These are phyloP conservation scores for Orbilia javanica DNA, from an alignment of 2,329 filamentous ascomycete species.

Conservation along the genomic window DNA sequence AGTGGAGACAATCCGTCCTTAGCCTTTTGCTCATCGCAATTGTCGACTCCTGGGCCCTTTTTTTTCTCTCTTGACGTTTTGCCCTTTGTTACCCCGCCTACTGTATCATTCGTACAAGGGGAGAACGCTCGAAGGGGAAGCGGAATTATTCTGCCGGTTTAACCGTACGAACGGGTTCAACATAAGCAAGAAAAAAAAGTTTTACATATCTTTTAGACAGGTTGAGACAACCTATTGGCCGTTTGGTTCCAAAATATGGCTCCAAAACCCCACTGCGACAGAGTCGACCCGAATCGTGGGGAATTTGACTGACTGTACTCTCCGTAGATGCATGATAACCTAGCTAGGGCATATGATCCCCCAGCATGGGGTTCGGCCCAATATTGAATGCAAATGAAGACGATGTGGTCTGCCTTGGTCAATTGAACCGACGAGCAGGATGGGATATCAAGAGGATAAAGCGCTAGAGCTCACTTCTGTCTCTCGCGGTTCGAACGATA, in stretches of 20 bases:
- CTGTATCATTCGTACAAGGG: slow-evolving; percentile 42
- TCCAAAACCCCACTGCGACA: slow-evolving; percentile 45
- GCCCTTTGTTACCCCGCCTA: slow-evolving; percentile 36
- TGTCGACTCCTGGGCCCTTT: slow-evolving; percentile 18
- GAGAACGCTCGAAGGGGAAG: slow-evolving; percentile 43
- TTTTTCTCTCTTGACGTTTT: too few species aligned
- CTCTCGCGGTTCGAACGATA: slow-evolving; percentile 22
- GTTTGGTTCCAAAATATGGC: slow-evolving; percentile 21
- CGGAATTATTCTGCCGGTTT: slow-evolving; percentile 50
- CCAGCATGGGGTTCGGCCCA: slow-evolving; percentile 10
- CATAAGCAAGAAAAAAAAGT: slow-evolving; percentile 25
- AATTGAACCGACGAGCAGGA: slow-evolving; percentile 19
- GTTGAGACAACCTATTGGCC: slow-evolving; percentile 31
- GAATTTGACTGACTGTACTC: slow-evolving; percentile 35
- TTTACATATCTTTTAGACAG: neutral
- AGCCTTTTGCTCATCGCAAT: slow-evolving; percentile 10
- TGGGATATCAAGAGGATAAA: slow-evolving; percentile 20
- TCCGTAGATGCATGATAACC: slow-evolving; percentile 23
- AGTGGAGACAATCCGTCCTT: slow-evolving; percentile 9
- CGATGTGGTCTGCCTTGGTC: slow-evolving; percentile 28
- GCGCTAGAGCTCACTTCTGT: slow-evolving; percentile 33
- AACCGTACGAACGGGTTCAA: slow-evolving; percentile 35
- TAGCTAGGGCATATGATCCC: slow-evolving; percentile 5
- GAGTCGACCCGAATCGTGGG: slow-evolving; percentile 41
- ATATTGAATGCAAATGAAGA: slow-evolving; percentile 8